Base-by-base conservation (phyloP, 768 basidiomycete species). In the Rhizopogon vinicolor region DNA sequence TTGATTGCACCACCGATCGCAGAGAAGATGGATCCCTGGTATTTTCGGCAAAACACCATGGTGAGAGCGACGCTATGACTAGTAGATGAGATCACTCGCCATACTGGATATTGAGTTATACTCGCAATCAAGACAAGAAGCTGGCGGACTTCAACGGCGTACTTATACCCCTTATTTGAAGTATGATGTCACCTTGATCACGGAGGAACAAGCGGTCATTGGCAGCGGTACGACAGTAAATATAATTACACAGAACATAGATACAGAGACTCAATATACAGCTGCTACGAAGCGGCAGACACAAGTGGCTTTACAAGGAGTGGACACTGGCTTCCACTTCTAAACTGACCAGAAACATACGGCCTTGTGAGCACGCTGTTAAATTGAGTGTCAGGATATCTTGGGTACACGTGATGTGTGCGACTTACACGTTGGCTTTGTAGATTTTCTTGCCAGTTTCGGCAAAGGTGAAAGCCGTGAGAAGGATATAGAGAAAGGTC, bases 401-500 rank as follows among this genome's bases (percentile, higher is more conserved):
- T 31, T 4, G 53, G 9, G 31, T 54, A 45, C 25, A 25, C 25
- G 31, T 43, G 13, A 49, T 19, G 39, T 41, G 10, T 14, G 3
- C 9, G 7, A 70, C 85, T 63, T 73, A 87, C 86, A 83, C 81
- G 63, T 88, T 87, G 22, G 78, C 76, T 61, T 80, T 81, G 54
- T 74, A 67, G 13, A 88, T 80, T 56, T 75, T 76, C 13, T 78
- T 75, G n/a, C 71, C 73, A 2, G 84, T 81, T 54, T 75, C 63
- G 10, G 63, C 65, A 62, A 87, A 92, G 6, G 69, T 74, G 61
- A 91, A 93, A 62, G 81, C 78, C 12, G 83, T 84, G 42, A 93
- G 60, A 19, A 93, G 75, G 49, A 84, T 77, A 62, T 83, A 90
- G 8, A 91, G 63, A 65, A 93, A 85, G 0, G 81, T 78, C 72